Evolutionary conservation across 345 rosid genomes (phyloP).

Genomic region (Hibiscus trionum): DNA sequence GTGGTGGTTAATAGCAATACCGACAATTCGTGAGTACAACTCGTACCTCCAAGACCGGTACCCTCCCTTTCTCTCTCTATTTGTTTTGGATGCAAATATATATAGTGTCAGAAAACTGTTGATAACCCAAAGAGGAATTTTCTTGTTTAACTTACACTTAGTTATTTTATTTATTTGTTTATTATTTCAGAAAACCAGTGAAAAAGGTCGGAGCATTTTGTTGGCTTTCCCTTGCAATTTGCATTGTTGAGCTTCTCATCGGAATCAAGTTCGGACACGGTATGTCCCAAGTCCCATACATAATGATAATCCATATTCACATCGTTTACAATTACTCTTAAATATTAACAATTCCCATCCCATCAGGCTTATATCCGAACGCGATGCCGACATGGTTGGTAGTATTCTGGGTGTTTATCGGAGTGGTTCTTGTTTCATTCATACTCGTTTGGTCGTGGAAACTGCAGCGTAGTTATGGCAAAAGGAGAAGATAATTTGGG

Average conservation of each 20-base stretch:
- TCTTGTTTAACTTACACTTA: conserved; percentile 6
- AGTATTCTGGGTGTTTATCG: conserved; percentile 62
- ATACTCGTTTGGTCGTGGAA: conserved; percentile 75
- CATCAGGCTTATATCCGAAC: conserved; percentile 65
- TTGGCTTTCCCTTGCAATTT: conserved; percentile 92
- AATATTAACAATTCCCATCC: neutral
- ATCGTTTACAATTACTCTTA: no score
- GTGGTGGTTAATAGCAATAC: conserved; percentile 98
- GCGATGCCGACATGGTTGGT: conserved; percentile 77
- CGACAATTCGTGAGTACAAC: conserved; percentile 92
- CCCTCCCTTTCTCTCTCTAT: neutral
- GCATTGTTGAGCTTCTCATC: conserved; percentile 91
- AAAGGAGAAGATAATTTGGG: conserved; percentile 55
- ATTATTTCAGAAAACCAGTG: conserved; percentile 39
- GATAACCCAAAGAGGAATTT: neutral
- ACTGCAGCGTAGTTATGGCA: conserved; percentile 43
- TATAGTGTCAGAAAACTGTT: neutral
- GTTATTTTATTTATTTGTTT: neutral
- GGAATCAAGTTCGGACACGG: conserved; percentile 98
- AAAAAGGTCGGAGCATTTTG: conserved; percentile 96
- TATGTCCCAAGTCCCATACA: neutral
- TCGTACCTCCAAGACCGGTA: conserved; percentile 94
- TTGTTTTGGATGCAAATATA: neutral
- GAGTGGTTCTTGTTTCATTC: conserved; percentile 48
- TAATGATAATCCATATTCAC: neutral